Evolutionary conservation across 352 stramenopile species (phyloP).

Genomic region (Pythium volutum): DNA sequence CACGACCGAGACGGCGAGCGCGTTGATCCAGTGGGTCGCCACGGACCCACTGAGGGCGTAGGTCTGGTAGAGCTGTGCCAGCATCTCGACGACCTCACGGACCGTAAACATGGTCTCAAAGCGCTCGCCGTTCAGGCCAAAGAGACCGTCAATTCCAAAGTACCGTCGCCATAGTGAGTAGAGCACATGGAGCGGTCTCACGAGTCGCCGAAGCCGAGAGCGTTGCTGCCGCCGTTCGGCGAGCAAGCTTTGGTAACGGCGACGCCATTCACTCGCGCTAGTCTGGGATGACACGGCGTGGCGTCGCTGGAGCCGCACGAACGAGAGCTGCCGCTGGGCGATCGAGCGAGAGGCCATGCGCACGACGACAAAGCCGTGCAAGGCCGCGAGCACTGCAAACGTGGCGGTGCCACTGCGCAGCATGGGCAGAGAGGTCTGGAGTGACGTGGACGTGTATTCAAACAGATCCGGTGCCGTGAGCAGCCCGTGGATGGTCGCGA

Average conservation of each 20-base stretch:
- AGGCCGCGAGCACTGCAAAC: not conserved
- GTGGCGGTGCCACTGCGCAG: not conserved
- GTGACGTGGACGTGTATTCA: not conserved
- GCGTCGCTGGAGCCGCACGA: not conserved
- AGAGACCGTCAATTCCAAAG: slow-evolving; percentile 26
- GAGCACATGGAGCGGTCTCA: not conserved
- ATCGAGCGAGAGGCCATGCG: not conserved
- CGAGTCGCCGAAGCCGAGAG: not conserved
- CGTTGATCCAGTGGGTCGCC: slow-evolving; percentile 19
- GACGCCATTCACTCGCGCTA: not conserved
- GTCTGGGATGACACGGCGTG: not conserved
- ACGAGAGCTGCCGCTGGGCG: slow-evolving; percentile 9
- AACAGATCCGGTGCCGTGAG: slow-evolving; percentile 2
- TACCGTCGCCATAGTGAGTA: slow-evolving; percentile 5
- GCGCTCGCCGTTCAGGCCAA: slow-evolving; percentile 18
- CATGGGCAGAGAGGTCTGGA: not conserved
- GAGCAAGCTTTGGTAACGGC: no score
- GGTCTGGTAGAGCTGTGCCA: slow-evolving; percentile 23
- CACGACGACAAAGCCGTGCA: not conserved
- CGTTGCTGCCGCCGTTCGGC: not conserved
- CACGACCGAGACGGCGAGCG: slow-evolving; percentile 12
- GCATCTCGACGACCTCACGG: slow-evolving; percentile 18
- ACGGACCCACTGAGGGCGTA: slow-evolving; percentile 14
- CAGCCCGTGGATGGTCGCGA: slow-evolving; percentile 4
- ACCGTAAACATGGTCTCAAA: slow-evolving; percentile 15